Evolutionary conservation across 2,329 filamentous ascomycete genomes (phyloP).

Genomic region (Sporothrix humicola): DNA sequence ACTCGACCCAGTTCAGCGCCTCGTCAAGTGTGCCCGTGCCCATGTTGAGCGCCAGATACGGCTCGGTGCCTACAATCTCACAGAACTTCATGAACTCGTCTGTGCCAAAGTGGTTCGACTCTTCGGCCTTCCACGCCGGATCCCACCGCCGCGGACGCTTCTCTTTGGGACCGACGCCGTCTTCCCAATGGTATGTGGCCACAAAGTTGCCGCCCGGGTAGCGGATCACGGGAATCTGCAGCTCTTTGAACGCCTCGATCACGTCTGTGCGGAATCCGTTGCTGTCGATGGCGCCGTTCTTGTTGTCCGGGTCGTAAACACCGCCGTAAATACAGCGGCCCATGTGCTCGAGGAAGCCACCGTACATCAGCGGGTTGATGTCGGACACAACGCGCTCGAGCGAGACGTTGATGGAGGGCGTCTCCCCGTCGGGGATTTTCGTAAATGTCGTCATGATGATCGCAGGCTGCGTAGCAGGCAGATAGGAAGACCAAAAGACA

Average conservation of each 20-base stretch:
- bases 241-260: conserved; percentile 72
- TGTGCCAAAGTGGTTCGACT: conserved; percentile 81
- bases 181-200: conserved; percentile 84
- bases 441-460: neutral
- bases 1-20: conserved; percentile 79
- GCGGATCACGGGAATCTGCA: conserved; percentile 76
- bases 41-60: conserved; percentile 81
- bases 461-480: no score
- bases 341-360: conserved; percentile 90
- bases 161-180: conserved; percentile 77
- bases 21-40: conserved; percentile 69
- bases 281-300: conserved; percentile 65
- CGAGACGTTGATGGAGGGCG: neutral
- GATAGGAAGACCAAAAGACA: neutral
- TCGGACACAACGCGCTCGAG: conserved; percentile 57
- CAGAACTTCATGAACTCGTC: conserved; percentile 89
- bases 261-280: conserved; percentile 82
- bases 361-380: conserved; percentile 82
- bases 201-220: conserved; percentile 87
- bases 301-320: conserved; percentile 78
- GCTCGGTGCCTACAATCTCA: conserved; percentile 72
- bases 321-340: conserved; percentile 87
- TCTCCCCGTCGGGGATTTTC: conserved; percentile 14
- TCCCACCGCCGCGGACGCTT: conserved; percentile 70
- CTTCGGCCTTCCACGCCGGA: conserved; percentile 77